These are phyloP conservation scores for Shiraia sp. DNA, from an alignment of 2,329 filamentous ascomycete genomes.

Conservation along the genomic window DNA sequence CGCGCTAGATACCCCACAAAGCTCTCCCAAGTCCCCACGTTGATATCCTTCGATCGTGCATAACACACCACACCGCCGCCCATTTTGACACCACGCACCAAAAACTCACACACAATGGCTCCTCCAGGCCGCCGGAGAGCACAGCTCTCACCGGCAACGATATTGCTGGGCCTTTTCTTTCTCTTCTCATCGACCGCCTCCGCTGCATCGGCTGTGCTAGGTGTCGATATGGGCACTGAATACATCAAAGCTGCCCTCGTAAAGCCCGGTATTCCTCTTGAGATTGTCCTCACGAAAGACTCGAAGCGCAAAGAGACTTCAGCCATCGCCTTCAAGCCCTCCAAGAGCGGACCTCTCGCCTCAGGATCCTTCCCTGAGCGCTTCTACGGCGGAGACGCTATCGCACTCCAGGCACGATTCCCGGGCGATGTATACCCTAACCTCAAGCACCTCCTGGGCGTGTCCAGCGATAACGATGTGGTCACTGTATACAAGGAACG, in stretches of 20 bases:
- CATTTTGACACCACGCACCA: no score
- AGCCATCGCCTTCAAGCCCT: conserved; percentile 90
- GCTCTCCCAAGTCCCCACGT: conserved; percentile 28
- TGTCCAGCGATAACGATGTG: conserved; percentile 60
- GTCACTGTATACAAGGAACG: conserved; percentile 72
- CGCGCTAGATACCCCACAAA: conserved; percentile 18
- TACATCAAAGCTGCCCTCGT: conserved; percentile 96
- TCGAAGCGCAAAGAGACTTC: conserved; percentile 94
- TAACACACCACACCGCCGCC: conserved; percentile 6
- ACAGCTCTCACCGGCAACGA: conserved; percentile 47
- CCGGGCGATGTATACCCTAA: conserved; percentile 94
- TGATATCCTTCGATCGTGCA: conserved; percentile 5
- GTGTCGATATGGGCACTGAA: conserved; percentile 92
- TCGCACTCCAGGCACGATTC: conserved; percentile 84
- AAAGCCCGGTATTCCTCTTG: conserved; percentile 94
- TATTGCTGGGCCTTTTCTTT: conserved; percentile 57
- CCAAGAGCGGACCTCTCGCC: conserved; percentile 64
- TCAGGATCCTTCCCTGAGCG: conserved; percentile 75
- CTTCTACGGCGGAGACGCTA: conserved; percentile 87
- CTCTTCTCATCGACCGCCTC: conserved; percentile 61
- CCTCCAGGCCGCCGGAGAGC: conserved; percentile 51
- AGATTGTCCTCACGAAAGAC: conserved; percentile 97
- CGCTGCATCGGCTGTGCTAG: conserved; percentile 77
- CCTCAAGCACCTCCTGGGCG: conserved; percentile 85
- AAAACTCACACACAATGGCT: conserved; percentile 47